Conservation (phyloP, 345 rosid species). For the Geranium brycei region DNA sequence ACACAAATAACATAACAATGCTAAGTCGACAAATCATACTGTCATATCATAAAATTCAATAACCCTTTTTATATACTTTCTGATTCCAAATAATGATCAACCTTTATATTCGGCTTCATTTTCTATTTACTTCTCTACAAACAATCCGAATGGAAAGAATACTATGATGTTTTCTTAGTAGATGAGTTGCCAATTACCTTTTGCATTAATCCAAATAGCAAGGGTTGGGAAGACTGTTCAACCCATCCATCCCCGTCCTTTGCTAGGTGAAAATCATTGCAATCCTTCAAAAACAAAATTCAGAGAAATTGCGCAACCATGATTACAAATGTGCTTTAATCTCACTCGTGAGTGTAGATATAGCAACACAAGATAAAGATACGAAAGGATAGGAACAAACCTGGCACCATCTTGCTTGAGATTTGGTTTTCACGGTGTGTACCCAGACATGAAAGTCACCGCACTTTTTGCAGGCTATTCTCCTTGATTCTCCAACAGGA, state of each 20-base stretch:
- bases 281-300: conserved; percentile 46
- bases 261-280: conserved; percentile 85
- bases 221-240: conserved; percentile 74
- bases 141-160: too few relatives aligned
- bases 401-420: conserved; percentile 99
- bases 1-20: conserved; percentile 6
- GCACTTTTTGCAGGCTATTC: conserved; percentile 84
- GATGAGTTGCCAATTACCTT: conserved; percentile 34
- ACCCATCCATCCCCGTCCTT: conserved; percentile 99
- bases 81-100: too few relatives aligned
- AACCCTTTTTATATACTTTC: too few relatives aligned
- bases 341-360: too few relatives aligned
- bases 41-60: not conserved
- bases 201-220: conserved; percentile 72
- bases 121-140: not conserved
- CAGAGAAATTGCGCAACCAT: not conserved
- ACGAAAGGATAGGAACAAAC: conserved; percentile 30
- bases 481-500: conserved; percentile 59
- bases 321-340: not conserved
- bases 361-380: not conserved
- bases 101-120: not conserved
- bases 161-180: too few relatives aligned
- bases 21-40: not conserved
- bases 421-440: conserved; percentile 58
- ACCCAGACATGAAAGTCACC: conserved; percentile 67